Percentiles rank a stretch among this genome's conserved stretches.
Conservation (phyloP, 2,329 filamentous ascomycete species). For the Alternaria alternata region DNA sequence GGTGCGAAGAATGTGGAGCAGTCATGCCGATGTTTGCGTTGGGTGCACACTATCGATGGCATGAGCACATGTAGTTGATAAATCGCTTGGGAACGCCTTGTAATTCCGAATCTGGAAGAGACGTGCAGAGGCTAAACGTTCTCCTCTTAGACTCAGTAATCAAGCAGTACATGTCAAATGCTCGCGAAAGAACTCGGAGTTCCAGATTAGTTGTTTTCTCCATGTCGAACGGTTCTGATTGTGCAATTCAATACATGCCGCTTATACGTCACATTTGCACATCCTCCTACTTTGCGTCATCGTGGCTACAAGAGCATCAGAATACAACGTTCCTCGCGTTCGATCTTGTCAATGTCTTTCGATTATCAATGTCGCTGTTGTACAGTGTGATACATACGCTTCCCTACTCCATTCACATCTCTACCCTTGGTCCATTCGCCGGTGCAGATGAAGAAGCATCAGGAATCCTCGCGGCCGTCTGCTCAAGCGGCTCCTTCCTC, state of each 20-base stretch:
- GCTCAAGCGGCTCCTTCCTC: conserved; percentile 65
- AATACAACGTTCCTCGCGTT: too few relatives aligned
- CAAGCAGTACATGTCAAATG: too few relatives aligned
- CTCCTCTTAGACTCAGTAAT: too few relatives aligned
- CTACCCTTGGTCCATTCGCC: conserved; percentile 15
- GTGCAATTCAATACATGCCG: too few relatives aligned
- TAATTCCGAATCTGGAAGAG: accelerated
- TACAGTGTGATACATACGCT: background rate
- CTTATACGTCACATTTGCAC: too few relatives aligned
- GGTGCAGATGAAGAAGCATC: conserved; percentile 30
- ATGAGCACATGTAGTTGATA: conserved; percentile 31
- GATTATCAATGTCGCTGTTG: background rate
- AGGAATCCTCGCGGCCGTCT: conserved; percentile 73
- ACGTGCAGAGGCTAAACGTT: too few relatives aligned
- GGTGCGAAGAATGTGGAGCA: conserved; percentile 62
- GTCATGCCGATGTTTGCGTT: conserved; percentile 66
- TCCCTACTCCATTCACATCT: conserved; percentile 15
- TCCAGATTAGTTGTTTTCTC: too few relatives aligned
- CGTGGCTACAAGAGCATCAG: too few relatives aligned
- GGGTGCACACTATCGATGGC: conserved; percentile 64
- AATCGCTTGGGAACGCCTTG: too few relatives aligned
- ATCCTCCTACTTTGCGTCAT: accelerated
- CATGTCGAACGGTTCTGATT: too few relatives aligned
- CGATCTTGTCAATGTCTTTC: too few relatives aligned
- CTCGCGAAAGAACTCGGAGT: too few relatives aligned